A percentile compares a stretch with the other conserved stretches of the same genome.
Evolutionary conservation across 805 yeast species (phyloP).

Genomic region (Starmerella potacharoeniae): DNA sequence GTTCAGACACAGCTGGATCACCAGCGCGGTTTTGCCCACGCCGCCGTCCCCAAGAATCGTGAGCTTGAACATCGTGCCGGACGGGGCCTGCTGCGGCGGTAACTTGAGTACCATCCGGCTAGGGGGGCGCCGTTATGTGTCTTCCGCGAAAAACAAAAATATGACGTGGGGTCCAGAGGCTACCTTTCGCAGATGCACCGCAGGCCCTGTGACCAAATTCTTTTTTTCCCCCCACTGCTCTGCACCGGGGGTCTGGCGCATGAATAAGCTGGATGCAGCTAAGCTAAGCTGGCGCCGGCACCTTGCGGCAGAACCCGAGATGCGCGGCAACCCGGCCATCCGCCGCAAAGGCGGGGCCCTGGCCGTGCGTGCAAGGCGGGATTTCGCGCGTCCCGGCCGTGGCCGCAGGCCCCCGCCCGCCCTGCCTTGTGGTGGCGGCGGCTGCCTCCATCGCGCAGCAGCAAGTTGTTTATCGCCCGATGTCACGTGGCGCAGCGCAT

Average conservation of each 20-base stretch:
- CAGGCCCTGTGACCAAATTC: not conserved
- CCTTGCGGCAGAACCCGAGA: too few relatives aligned
- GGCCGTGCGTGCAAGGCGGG: too few relatives aligned
- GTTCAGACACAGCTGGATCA: constrained; percentile 70
- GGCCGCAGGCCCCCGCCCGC: too few relatives aligned
- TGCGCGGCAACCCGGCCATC: too few relatives aligned
- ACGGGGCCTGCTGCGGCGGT: not conserved
- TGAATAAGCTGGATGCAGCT: not conserved
- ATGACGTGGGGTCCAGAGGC: not conserved
- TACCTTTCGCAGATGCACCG: not conserved
- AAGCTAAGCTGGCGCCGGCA: not conserved
- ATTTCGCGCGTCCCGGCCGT: too few relatives aligned
- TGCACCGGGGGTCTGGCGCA: not conserved
- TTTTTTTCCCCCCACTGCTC: not conserved
- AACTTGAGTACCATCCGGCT: not conserved
- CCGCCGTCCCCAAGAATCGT: constrained; percentile 99
- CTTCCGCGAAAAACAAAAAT: not conserved
- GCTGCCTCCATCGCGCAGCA: not conserved
- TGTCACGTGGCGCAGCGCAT: not conserved
- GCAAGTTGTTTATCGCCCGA: not conserved
- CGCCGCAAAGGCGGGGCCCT: too few relatives aligned
- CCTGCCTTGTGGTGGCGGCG: too few relatives aligned
- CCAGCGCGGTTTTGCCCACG: constrained; percentile 94
- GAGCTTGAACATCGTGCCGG: constrained; percentile 45
- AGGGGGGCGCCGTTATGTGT: not conserved